Base-by-base conservation (phyloP, 495 filamentous ascomycete genomes). In the Corynascus novoguineensis region DNA sequence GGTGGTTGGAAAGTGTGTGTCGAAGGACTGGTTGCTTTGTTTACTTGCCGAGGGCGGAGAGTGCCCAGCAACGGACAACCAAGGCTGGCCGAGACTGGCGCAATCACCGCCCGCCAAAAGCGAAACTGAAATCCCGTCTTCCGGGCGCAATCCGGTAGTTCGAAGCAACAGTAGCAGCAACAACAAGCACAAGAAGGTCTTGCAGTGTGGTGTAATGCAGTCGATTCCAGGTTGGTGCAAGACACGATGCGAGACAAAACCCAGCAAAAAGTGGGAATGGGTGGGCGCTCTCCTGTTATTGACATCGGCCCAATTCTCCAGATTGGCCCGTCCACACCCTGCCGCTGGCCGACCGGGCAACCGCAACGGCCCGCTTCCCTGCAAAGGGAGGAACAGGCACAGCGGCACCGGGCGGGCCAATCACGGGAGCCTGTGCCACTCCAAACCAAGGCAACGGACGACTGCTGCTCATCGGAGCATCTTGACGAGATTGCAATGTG, bases 321-420 rank as follows among this genome's bases (percentile, higher is more conserved):
- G 1, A 37, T 50, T n/a, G 48, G 48, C 48, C 48, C 48, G 48
- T 37, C 48, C 48, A 50, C 48, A 51, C 35, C 50, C 35, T 42
- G 35, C 24, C 14, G 50, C 22, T 22, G 22, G 48, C 19, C 29
- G 48, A n/a, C 48, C 48, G 48, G 48, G 48, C 48, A 50, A 50
- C 48, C 31, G 48, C 34, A 41, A 41, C 37, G 35, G 35, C 37
- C 49, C 50, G 25, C 35, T 22, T 27, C n/a, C n/a, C n/a, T n/a
- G n/a, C n/a, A n/a, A n/a, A n/a, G n/a, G 46, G 28, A 32, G 19
- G 15, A 22, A 4, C 45, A 32, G 45, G 14, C 17, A 34, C 19
- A 50, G 31, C 5, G n/a, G n/a, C n/a, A n/a, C n/a, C n/a, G n/a
- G n/a, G n/a, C 19, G 19, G 10, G 19, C 50, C 50, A 53, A 53